Percentiles rank a stretch among this genome's conserved stretches.
Conservation (phyloP, 1,284 basidiomycete genomes). For the Cerrena zonata region DNA sequence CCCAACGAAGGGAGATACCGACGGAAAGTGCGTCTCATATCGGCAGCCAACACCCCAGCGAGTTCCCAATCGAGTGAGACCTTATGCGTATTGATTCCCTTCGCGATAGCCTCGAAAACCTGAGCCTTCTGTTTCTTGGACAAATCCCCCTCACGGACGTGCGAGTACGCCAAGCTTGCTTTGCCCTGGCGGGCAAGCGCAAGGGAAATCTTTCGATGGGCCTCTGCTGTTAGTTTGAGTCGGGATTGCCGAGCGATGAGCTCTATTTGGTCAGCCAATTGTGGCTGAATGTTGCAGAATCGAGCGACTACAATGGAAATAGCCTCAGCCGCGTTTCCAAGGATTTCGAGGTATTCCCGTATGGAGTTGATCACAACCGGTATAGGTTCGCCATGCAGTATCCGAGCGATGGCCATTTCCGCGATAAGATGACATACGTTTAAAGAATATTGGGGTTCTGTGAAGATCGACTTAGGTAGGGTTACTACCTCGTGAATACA, state of each 20-base stretch:
- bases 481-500: background rate
- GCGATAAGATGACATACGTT: background rate
- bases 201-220: no score
- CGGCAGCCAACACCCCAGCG: slow-evolving; percentile 5
- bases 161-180: no score
- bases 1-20: background rate
- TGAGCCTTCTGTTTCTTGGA: background rate
- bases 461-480: background rate
- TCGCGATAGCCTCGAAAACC: slow-evolving; percentile 4
- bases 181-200: no score
- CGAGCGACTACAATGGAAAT: background rate
- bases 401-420: background rate
- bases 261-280: background rate
- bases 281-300: background rate
- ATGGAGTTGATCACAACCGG: no score
- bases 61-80: background rate
- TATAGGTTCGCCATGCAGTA: background rate
- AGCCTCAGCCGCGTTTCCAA: background rate
- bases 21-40: slow-evolving; percentile 1
- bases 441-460: background rate
- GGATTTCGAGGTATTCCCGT: no score
- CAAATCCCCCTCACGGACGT: no score
- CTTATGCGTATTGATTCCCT: background rate
- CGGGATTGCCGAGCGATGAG: background rate
- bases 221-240: no score